Base-by-base conservation (phyloP, 768 basidiomycete species). In the Hortiboletus campestris region DNA sequence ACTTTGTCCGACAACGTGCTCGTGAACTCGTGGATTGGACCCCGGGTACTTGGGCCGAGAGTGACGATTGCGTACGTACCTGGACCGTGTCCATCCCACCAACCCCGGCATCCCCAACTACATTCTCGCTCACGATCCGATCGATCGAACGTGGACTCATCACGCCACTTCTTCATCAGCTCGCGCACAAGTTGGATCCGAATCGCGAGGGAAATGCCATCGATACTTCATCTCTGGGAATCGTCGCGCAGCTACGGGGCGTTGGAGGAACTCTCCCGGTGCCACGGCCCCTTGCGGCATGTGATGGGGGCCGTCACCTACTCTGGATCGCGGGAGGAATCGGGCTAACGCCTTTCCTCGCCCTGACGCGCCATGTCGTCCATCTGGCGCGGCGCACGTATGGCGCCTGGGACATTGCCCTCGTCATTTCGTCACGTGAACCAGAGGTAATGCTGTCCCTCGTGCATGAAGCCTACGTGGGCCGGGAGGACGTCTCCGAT, bases 321-420 rank as follows among this genome's bases (percentile, higher is more conserved):
- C 66, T 84, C 28, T 85, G 82, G 83, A 68, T 83, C n/a, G 84
- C 83, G 1, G 84, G 83, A 22, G 85, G 85, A 1, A 85, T 87
- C 39, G 84, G 85, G 4, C 45, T 86, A 19, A 86, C 85, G 17
- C 85, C 84, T 0, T 86, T 83, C 67, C 63, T 86, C n/a, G 76
- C 77, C 28, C 78, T 85, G 79, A 72, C 84, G 1, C 51, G 53
- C 17, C 39, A 66, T 10, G 57, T 65, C 14, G 51, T 59, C 17
- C 46, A 53, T 13, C 60, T 67, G 17, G 50, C 58, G 25, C 51
- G 54, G 41, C 38, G 46, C 28, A 55, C 47, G 57, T 55, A 58
- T 10, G 67, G 66, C 3, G 28, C 57, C n/a, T 70, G 71, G 68
- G 76, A 82, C 57, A 72, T 86, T n/a, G 69, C 70, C 0, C 71